A percentile compares a stretch with the other conserved stretches of the same genome.
These are phyloP conservation scores for Rubia occidens DNA, from an alignment of 305 asterid species.

Conservation along the genomic window DNA sequence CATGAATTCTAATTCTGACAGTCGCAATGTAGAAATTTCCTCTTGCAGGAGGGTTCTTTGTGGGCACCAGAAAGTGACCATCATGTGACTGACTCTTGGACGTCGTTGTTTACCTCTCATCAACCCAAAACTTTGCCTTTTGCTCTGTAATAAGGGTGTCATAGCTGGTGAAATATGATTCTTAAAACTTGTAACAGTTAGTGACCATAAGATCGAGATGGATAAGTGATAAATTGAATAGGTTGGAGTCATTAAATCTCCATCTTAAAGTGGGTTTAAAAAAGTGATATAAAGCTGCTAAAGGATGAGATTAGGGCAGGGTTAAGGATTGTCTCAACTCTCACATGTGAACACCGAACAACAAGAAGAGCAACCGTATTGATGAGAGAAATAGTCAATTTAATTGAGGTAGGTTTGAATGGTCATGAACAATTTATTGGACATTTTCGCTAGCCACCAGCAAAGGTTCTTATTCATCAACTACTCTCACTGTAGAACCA, in stretches of 20 bases:
- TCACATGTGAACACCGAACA: neutral
- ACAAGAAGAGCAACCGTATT: neutral
- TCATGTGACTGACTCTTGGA: too few relatives aligned
- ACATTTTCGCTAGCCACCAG: constrained; percentile 7
- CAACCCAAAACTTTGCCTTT: too few relatives aligned
- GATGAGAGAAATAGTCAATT: neutral
- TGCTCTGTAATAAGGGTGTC: too few relatives aligned
- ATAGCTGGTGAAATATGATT: neutral
- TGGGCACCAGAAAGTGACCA: too few relatives aligned
- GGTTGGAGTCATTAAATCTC: neutral
- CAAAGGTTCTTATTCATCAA: constrained; percentile 4
- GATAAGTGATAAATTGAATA: neutral
- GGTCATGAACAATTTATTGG: neutral
- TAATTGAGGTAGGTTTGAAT: constrained; percentile 8
- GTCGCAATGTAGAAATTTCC: too few relatives aligned
- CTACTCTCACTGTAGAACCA: constrained; percentile 10
- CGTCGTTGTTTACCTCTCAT: too few relatives aligned
- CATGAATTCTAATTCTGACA: too few relatives aligned
- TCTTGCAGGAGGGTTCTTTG: too few relatives aligned
- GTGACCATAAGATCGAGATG: neutral
- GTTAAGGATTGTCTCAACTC: neutral
- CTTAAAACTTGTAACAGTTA: neutral
- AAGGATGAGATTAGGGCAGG: neutral
- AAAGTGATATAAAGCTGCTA: neutral
- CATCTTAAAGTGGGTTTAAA: neutral